A percentile compares a stretch with the other conserved stretches of the same genome.
Conservation (phyloP, 805 yeast species). For the Kuraishia floccosa region DNA sequence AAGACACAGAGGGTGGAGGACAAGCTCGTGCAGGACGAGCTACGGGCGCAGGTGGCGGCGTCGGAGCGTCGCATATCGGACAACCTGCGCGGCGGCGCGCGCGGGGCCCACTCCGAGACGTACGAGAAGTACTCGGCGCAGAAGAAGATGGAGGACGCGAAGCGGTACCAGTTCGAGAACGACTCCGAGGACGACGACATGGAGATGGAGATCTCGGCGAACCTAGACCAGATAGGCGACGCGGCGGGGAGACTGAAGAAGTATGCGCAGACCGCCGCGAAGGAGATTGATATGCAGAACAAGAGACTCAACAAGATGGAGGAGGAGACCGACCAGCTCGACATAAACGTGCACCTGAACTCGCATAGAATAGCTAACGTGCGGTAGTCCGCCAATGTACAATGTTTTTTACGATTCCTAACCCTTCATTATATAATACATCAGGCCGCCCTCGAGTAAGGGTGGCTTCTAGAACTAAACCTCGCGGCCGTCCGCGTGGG, state of each 20-base stretch:
- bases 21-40: slow-evolving; percentile 48
- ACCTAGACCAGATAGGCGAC: slow-evolving; percentile 66
- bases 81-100: slow-evolving; percentile 5
- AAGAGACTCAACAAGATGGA: slow-evolving; percentile 62
- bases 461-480: background rate
- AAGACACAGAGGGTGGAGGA: slow-evolving; percentile 51
- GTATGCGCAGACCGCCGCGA: slow-evolving; percentile 61
- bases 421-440: no score
- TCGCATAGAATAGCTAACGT: no score
- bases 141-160: slow-evolving; percentile 42
- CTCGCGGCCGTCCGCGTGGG: background rate
- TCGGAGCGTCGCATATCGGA: slow-evolving; percentile 1
- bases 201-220: slow-evolving; percentile 79
- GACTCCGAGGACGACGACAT: slow-evolving; percentile 90
- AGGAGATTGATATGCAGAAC: slow-evolving; percentile 75
- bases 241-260: slow-evolving; percentile 61
- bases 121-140: slow-evolving; percentile 38
- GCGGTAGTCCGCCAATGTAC: no score
- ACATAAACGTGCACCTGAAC: slow-evolving; percentile 44
- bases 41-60: slow-evolving; percentile 31
- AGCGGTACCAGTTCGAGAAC: slow-evolving; percentile 71
- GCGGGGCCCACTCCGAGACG: slow-evolving; percentile 23
- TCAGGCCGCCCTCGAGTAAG: background rate
- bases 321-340: slow-evolving; percentile 76
- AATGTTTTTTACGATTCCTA: no score